Evolutionary conservation across 1,284 basidiomycete species (phyloP).

Genomic region (Ceratorhiza oryzae-sativae): DNA sequence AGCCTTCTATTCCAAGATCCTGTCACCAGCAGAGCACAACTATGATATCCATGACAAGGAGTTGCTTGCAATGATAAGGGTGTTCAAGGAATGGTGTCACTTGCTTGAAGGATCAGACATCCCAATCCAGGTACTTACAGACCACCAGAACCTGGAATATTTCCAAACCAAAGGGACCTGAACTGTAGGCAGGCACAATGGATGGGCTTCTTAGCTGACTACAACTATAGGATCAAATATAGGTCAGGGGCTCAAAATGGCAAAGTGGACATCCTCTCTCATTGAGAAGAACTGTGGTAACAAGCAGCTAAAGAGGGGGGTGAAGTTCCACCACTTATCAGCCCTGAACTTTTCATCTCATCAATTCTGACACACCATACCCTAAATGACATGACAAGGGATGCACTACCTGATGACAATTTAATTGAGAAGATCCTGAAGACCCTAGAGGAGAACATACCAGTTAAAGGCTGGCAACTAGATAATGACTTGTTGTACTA

Average conservation of each 20-base stretch:
- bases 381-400: no score
- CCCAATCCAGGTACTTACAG: constrained; percentile 43
- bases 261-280: neutral
- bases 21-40: constrained; percentile 48
- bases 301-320: constrained; percentile 16
- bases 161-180: constrained; percentile 43
- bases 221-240: constrained; percentile 24
- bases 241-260: constrained; percentile 12
- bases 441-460: no score
- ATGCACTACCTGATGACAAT: no score
- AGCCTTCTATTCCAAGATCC: constrained; percentile 45
- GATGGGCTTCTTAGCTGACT: constrained; percentile 15
- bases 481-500: no score
- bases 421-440: no score
- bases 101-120: constrained; percentile 23
- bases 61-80: constrained; percentile 46
- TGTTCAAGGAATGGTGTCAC: constrained; percentile 47
- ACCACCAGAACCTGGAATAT: constrained; percentile 48
- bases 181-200: constrained; percentile 35
- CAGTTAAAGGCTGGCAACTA: no score
- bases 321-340: neutral
- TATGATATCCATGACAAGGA: constrained; percentile 51
- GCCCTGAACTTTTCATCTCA: constrained; percentile 1
- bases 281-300: constrained; percentile 5
- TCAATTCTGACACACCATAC: neutral